phyloP scores from a whole-genome alignment of 805 yeast genomes.

The Hanseniaspora nectarophila region DNA sequence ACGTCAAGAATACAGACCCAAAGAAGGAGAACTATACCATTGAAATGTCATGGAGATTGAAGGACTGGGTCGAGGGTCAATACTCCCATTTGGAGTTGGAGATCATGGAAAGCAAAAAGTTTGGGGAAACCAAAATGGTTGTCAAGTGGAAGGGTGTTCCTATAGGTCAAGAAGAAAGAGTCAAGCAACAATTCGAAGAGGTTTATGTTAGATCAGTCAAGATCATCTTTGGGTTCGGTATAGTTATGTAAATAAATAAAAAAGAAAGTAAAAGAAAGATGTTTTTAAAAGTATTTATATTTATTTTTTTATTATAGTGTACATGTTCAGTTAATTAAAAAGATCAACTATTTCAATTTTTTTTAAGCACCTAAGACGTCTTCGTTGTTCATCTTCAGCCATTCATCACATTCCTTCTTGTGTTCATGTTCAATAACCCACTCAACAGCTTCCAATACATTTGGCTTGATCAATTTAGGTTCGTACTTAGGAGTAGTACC shows the following conservation, averaged over 20 bases:
- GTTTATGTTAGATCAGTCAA: conserved; percentile 84
- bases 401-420: conserved; percentile 54
- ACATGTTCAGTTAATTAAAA: neutral
- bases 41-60: conserved; percentile 73
- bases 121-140: conserved; percentile 70
- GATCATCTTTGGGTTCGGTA: conserved; percentile 87
- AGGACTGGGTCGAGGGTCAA: conserved; percentile 80
- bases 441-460: conserved; percentile 71
- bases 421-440: conserved; percentile 78
- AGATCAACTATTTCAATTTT: neutral
- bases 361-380: neutral
- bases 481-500: conserved; percentile 68
- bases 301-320: neutral
- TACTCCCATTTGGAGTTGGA: conserved; percentile 55
- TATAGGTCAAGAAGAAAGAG: conserved; percentile 86
- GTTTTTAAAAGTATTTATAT: neutral
- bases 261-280: neutral
- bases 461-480: conserved; percentile 62
- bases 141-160: conserved; percentile 83
- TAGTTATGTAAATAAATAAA: conserved; percentile 46
- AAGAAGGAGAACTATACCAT: conserved; percentile 49
- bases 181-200: conserved; percentile 71
- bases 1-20: conserved; percentile 18
- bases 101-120: conserved; percentile 53
- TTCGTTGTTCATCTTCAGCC: conserved; percentile 35